Evolutionary conservation across 2,329 filamentous ascomycete species (phyloP).

Genomic region (Eurotiales sp.): DNA sequence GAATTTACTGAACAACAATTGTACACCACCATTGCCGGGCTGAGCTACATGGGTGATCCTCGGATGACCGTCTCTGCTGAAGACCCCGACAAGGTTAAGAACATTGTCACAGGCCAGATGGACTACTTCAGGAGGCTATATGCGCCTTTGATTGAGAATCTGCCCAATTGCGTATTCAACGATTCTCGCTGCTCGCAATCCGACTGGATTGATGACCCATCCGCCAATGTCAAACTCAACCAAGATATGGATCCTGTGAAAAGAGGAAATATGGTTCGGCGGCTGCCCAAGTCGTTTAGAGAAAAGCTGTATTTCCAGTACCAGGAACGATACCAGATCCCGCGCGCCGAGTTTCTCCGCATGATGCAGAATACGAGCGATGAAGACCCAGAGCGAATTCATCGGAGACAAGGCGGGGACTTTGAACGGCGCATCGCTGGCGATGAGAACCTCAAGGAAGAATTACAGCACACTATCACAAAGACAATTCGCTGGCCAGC

Average conservation of each 20-base stretch:
- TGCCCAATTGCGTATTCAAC: conserved; percentile 81
- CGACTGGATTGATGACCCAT: conserved; percentile 62
- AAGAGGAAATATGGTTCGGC: conserved; percentile 92
- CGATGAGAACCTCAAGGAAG: conserved; percentile 64
- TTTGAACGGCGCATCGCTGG: conserved; percentile 83
- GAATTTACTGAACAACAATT: conserved; percentile 82
- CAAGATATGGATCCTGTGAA: conserved; percentile 93
- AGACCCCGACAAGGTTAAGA: conserved; percentile 85
- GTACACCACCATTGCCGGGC: conserved; percentile 84
- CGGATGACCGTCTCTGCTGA: conserved; percentile 89
- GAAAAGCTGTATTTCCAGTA: conserved; percentile 92
- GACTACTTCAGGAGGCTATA: conserved; percentile 89
- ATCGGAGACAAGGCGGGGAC: conserved; percentile 69
- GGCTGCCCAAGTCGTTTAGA: conserved; percentile 81
- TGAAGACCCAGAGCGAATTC: conserved; percentile 61
- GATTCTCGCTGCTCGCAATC: conserved; percentile 57
- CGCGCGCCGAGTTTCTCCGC: conserved; percentile 73
- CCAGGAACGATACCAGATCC: conserved; percentile 83
- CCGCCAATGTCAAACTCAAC: conserved; percentile 63
- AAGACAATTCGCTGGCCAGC: conserved; percentile 92
- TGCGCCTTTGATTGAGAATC: conserved; percentile 78
- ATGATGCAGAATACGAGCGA: conserved; percentile 78
- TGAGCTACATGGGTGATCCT: conserved; percentile 95
- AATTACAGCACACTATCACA: conserved; percentile 72
- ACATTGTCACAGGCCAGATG: conserved; percentile 91